These are phyloP conservation scores for Melastoma malabathricum DNA, from an alignment of 345 rosid species.

Conservation along the genomic window DNA sequence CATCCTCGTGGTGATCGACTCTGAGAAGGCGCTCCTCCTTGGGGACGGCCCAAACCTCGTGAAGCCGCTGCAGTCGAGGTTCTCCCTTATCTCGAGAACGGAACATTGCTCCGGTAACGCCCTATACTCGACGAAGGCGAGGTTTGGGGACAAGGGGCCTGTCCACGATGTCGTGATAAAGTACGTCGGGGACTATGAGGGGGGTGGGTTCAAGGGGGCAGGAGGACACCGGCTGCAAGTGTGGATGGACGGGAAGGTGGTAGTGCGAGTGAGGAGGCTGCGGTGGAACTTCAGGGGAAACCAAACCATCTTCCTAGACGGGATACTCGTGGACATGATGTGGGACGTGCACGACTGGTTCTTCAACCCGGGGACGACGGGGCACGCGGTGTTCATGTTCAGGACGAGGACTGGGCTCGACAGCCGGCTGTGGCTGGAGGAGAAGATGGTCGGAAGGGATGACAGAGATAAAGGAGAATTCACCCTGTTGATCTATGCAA, in stretches of 20 bases:
- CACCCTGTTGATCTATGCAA: slow-evolving; percentile 14
- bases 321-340: slow-evolving; percentile 14
- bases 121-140: slow-evolving; percentile 10
- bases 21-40: slow-evolving; percentile 8
- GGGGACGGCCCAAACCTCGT: slow-evolving; percentile 6
- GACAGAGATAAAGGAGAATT: slow-evolving; percentile 9
- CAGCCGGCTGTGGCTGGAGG: slow-evolving; percentile 17
- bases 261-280: slow-evolving; percentile 14
- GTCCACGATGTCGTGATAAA: slow-evolving; percentile 10
- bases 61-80: neutral
- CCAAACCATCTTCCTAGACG: slow-evolving; percentile 15
- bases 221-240: slow-evolving; percentile 4
- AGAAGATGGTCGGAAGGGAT: slow-evolving; percentile 9
- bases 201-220: too few species aligned
- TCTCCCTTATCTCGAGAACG: slow-evolving; percentile 8
- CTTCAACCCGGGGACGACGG: slow-evolving; percentile 10
- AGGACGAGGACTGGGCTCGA: slow-evolving; percentile 15
- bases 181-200: slow-evolving; percentile 3
- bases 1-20: slow-evolving; percentile 6
- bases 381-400: slow-evolving; percentile 17
- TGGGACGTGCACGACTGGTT: slow-evolving; percentile 18
- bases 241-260: slow-evolving; percentile 12
- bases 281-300: slow-evolving; percentile 17
- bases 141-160: slow-evolving; percentile 9
- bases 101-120: slow-evolving; percentile 14